Base-by-base conservation (phyloP, 2,329 filamentous ascomycete species). In the Elsinoe fawcettii region DNA sequence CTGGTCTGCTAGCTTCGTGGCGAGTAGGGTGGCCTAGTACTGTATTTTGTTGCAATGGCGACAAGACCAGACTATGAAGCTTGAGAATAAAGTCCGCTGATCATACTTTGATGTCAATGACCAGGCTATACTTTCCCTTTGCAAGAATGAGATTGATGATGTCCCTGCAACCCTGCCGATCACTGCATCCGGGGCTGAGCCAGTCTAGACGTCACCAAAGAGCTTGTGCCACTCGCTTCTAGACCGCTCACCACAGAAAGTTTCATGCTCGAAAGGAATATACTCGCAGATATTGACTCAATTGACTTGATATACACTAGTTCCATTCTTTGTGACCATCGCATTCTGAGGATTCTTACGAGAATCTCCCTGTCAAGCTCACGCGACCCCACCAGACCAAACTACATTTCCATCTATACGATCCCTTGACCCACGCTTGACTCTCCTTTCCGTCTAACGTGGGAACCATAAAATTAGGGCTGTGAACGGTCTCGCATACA, bases 161-260 rank as follows among this genome's bases (percentile, higher is more conserved):
- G 39, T 44, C 39, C 7, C 18, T 30, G 14, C 14, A 12, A 37
- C 34, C 34, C 34, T 37, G 46, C 27, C 27, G 46, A 51, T 51
- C 46, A 25, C 14, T 46, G 41, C 41, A n/a, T 46, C 23, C 22
- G 41, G 34, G 23, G 41, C 41, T 46, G 41, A 46, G 41, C 20
- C 20, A 32, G 46, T 51, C 46, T 51, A 51, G 46, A 51, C 46
- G 46, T 51, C 46, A 51, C 46, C 46, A 9, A 22, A 46, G 41
- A 12, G 23, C 22, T 46, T 46, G 41, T 46, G 20, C n/a, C 41
- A 23, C 20, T 23, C 41, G 18, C 16, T 25, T 46, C 41, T 46
- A 25, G 41, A 22, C 41, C 23, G n/a, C 11, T n/a, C 41, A 46
- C 20, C 41, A 12, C n/a, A 12, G 3, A 14, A 8, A 46, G 20